phyloP scores from a whole-genome alignment of 2,329 filamentous ascomycete species.

The Colletotrichum sojae region DNA sequence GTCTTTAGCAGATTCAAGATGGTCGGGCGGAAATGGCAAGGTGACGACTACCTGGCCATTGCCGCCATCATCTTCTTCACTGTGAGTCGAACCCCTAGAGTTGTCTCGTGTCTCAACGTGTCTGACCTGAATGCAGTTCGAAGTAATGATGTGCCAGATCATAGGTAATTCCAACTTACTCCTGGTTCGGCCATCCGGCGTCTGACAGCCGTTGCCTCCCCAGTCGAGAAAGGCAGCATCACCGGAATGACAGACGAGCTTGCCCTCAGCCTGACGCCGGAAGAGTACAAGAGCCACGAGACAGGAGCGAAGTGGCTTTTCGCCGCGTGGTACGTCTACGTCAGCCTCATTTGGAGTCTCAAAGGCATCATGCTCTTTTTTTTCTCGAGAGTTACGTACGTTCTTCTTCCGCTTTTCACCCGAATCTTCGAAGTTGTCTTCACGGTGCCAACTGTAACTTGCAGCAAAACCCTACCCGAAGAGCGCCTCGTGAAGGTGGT shows the following conservation, averaged over 20 bases:
- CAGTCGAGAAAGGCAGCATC: conserved; percentile 35
- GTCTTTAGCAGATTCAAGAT: conserved; percentile 25
- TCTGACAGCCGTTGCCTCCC: neutral
- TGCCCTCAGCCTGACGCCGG: conserved; percentile 23
- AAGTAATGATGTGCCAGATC: conserved; percentile 39
- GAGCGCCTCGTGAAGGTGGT: conserved; percentile 35
- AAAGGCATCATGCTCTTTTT: conserved; percentile 39
- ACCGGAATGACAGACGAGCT: conserved; percentile 34
- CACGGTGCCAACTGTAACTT: neutral
- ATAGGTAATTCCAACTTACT: conserved; percentile 8
- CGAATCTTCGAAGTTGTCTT: neutral
- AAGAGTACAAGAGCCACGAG: conserved; percentile 34
- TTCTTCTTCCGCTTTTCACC: neutral
- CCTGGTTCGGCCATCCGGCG: neutral
- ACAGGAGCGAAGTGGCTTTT: conserved; percentile 36
- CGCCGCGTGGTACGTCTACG: conserved; percentile 37
- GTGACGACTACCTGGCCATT: conserved; percentile 32
- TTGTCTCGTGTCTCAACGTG: neutral
- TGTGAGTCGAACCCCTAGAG: conserved; percentile 3
- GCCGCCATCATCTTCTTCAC: conserved; percentile 30
- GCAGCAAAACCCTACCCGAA: conserved; percentile 33
- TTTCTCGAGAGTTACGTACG: conserved; percentile 34
- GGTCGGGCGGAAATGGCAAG: conserved; percentile 32
- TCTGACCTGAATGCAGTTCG: conserved; percentile 23
- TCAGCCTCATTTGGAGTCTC: conserved; percentile 36